Evolutionary conservation across 2,329 filamentous ascomycete genomes (phyloP).

Genomic region (Colletotrichum sp.): DNA sequence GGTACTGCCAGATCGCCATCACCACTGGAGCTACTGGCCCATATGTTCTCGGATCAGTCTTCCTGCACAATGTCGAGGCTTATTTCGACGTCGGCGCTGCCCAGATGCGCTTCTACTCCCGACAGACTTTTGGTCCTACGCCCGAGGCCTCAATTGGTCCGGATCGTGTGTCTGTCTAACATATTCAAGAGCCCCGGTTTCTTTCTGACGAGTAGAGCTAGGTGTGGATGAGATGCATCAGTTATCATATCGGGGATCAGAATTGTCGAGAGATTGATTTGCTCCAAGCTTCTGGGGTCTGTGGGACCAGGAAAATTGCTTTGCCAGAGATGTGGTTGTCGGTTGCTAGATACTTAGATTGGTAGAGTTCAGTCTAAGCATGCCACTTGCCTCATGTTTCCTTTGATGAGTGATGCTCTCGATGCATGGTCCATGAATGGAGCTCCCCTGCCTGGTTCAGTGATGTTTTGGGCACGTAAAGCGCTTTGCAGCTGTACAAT

Average conservation of each 20-base stretch:
- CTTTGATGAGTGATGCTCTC: neutral
- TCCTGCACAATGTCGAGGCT: slow-evolving; percentile 55
- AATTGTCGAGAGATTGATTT: neutral
- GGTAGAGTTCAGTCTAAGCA: slow-evolving; percentile 2
- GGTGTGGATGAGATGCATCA: neutral
- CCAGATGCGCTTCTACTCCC: slow-evolving; percentile 49
- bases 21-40: slow-evolving; percentile 48
- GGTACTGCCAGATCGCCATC: slow-evolving; percentile 53
- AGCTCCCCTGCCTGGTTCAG: neutral
- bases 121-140: slow-evolving; percentile 14
- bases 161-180: neutral
- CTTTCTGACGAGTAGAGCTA: neutral
- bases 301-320: neutral
- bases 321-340: neutral
- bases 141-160: neutral
- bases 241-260: neutral
- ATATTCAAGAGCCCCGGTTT: neutral
- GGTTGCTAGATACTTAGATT: slow-evolving; percentile 2
- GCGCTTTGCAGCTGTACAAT: neutral
- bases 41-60: slow-evolving; percentile 55
- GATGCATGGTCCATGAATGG: neutral
- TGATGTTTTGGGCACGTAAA: neutral
- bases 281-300: neutral
- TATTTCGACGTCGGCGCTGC: slow-evolving; percentile 52
- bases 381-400: neutral